These are phyloP conservation scores for Claviceps africana DNA, from an alignment of 2,329 filamentous ascomycete genomes.

Conservation along the genomic window DNA sequence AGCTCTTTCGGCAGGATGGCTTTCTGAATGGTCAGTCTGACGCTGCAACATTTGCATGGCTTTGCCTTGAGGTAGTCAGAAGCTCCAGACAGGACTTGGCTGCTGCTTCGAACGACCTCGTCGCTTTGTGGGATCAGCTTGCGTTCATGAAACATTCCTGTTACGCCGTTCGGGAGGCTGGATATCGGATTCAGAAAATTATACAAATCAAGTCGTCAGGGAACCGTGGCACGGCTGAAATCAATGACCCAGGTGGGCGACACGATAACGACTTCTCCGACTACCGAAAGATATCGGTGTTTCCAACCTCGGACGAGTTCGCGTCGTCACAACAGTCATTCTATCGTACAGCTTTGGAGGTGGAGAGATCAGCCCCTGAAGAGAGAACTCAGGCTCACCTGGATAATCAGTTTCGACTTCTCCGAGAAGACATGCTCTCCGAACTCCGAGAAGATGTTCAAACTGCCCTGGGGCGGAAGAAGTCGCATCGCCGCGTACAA, in stretches of 20 bases:
- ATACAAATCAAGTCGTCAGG: conserved; percentile 17
- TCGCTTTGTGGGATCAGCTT: conserved; percentile 10
- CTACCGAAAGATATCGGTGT: conserved; percentile 46
- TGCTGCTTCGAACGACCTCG: not conserved
- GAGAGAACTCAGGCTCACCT: conserved; percentile 29
- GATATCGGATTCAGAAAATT: conserved; percentile 25
- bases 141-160: conserved; percentile 13
- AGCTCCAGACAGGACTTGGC: not conserved
- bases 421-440: conserved; percentile 56
- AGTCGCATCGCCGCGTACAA: conserved; percentile 13
- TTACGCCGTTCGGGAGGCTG: conserved; percentile 13
- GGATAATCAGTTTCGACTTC: conserved; percentile 58
- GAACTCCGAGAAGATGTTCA: conserved; percentile 44
- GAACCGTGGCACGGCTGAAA: conserved; percentile 3
- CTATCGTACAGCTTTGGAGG: conserved; percentile 31
- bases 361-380: conserved; percentile 23
- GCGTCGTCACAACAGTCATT: conserved; percentile 37
- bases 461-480: not conserved
- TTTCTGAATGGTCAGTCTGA: not conserved
- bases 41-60: conserved; percentile 6
- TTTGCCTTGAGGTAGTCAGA: conserved; percentile 8
- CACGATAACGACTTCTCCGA: conserved; percentile 60
- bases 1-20: not conserved
- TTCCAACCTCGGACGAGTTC: conserved; percentile 54
- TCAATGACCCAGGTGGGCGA: conserved; percentile 51